Conservation (phyloP, 371 early-diverging fungal genomes). For the Rhizopus microsporus region DNA sequence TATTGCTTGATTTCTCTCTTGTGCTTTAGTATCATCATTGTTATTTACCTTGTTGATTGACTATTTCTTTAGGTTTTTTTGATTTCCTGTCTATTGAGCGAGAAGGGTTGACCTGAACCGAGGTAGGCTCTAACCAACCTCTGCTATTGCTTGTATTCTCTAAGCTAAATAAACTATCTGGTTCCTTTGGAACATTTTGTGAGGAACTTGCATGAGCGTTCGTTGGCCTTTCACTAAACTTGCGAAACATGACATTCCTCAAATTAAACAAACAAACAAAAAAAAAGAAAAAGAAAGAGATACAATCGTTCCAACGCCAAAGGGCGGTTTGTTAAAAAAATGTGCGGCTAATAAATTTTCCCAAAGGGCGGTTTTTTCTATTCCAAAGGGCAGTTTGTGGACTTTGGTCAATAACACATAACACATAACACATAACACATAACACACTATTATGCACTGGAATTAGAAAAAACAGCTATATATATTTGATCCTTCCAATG, state of each 20-base stretch:
- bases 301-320: too few species aligned
- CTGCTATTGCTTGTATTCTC: conserved; percentile 9
- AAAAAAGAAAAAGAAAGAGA: conserved; percentile 8
- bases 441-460: too few species aligned
- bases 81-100: conserved; percentile 21
- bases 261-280: neutral
- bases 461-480: too few species aligned
- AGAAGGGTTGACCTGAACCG: conserved; percentile 18
- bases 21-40: neutral
- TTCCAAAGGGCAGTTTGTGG: too few species aligned
- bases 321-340: too few species aligned
- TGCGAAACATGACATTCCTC: conserved; percentile 9
- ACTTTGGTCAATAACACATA: too few species aligned
- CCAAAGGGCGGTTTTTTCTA: too few species aligned
- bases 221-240: conserved; percentile 5
- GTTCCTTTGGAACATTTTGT: conserved; percentile 1
- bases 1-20: neutral
- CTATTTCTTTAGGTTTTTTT: conserved; percentile 5
- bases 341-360: too few species aligned
- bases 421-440: too few species aligned
- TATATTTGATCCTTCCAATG: too few species aligned
- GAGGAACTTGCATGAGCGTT: neutral
- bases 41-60: conserved; percentile 18
- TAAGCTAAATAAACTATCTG: neutral
- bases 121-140: conserved; percentile 23